phyloP scores from a whole-genome alignment of 2,329 filamentous ascomycete genomes.

The Neofusicoccum kwambonambiense region DNA sequence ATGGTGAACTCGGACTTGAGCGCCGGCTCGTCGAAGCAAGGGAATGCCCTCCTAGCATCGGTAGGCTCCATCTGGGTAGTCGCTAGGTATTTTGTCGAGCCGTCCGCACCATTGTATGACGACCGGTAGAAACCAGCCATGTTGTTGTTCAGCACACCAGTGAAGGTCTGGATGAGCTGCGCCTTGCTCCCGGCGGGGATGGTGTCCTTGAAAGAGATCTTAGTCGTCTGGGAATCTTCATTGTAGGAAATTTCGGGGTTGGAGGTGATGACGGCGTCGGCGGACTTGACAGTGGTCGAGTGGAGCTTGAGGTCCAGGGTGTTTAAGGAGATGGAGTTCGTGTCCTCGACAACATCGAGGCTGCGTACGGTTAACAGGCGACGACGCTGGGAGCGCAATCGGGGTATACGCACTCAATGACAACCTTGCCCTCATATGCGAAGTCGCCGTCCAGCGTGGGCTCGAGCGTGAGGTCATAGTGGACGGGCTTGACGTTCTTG shows the following conservation, averaged over 20 bases:
- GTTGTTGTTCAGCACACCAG: slow-evolving; percentile 81
- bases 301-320: slow-evolving; percentile 83
- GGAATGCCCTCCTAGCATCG: slow-evolving; percentile 87
- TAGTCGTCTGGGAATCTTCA: slow-evolving; percentile 77
- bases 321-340: slow-evolving; percentile 82
- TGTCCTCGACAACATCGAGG: slow-evolving; percentile 81
- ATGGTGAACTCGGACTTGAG: slow-evolving; percentile 94
- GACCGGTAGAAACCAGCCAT: slow-evolving; percentile 98
- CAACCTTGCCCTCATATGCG: slow-evolving; percentile 79
- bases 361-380: slow-evolving; percentile 38
- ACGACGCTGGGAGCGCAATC: background rate
- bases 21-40: slow-evolving; percentile 97
- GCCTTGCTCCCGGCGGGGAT: slow-evolving; percentile 75
- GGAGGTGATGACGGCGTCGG: slow-evolving; percentile 58
- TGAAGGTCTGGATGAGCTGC: slow-evolving; percentile 74
- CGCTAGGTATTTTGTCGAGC: slow-evolving; percentile 77
- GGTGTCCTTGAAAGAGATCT: slow-evolving; percentile 71
- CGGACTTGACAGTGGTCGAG: slow-evolving; percentile 65
- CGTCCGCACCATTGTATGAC: slow-evolving; percentile 81
- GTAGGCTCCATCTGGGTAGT: slow-evolving; percentile 97
- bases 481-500: slow-evolving; percentile 83
- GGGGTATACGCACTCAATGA: slow-evolving; percentile 64
- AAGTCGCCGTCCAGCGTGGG: slow-evolving; percentile 79
- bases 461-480: slow-evolving; percentile 91
- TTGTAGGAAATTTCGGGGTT: slow-evolving; percentile 70